Base-by-base conservation (phyloP, 176 grass and related monocot genomes). In the Miscanthus lutarioriparius region DNA sequence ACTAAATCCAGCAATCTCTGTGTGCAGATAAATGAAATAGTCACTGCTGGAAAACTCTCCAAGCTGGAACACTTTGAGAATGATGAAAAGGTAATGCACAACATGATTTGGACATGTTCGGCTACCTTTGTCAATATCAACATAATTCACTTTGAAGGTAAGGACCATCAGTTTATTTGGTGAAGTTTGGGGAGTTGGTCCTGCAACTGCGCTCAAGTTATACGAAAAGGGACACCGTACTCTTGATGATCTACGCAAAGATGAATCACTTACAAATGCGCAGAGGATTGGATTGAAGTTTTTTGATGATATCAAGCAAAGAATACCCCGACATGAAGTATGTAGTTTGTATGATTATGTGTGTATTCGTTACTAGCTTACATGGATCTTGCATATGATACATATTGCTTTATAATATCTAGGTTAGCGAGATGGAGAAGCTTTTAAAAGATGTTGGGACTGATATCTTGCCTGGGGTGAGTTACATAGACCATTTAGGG, bases 111-210 rank as follows among this genome's bases (percentile, higher is more conserved):
- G 64, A 63, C 37, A 78, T 78, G 48, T 83, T 40, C 39, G 47
- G 16, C 16, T 30, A 67, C 20, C 19, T 70, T 17, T 65, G 19
- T 73, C 41, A 17, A 80, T 77, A 87, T 82, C 39, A 86, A 56
- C 36, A 67, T 44, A 17, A 70, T 37, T 65, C 70, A 56, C 36
- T 81, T 66, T 92, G 22, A 90, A 98, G 96, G 93, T 93, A 62
- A 72, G 80, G 8, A 72, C 93, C 49, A 90, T 98, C 72, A 93
- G 80, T 84, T 90, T 98, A 36, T 98, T 98, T 7, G 96, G 96
- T 23, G 96, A 98, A 93, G 91, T 98, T 74, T 98, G 96, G 93
- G 96, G 96, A 69, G 82, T 98, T 88, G 96, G 96, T 72, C 92
- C 96, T 43, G 92, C 91, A 75, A 98, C 96, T 74, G 96, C 96